Evolutionary conservation across 2,329 filamentous ascomycete species (phyloP).

Genomic region (Fusarium torulosum): DNA sequence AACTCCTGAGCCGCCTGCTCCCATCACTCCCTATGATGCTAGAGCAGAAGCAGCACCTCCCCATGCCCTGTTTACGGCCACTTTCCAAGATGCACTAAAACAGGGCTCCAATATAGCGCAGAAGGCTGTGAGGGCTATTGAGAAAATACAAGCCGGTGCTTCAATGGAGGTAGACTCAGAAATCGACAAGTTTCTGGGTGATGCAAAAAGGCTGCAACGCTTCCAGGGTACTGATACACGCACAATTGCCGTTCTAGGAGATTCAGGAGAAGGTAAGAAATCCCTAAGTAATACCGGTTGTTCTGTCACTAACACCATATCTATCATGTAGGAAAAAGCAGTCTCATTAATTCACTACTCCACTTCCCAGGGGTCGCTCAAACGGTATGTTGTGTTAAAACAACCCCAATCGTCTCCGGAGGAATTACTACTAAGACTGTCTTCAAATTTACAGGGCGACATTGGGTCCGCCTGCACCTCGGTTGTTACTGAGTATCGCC

Average conservation of each 20-base stretch:
- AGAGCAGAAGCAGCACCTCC: conserved; percentile 6
- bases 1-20: neutral
- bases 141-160: neutral
- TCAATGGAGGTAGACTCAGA: neutral
- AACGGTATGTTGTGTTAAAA: conserved; percentile 24
- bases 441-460: conserved; percentile 38
- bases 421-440: neutral
- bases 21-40: conserved; percentile 1
- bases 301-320: neutral
- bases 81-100: conserved; percentile 9
- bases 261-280: conserved; percentile 23
- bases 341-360: conserved; percentile 54
- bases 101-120: conserved; percentile 2
- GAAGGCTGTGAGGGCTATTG: neutral
- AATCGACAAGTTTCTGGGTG: conserved; percentile 5
- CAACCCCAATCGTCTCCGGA: fast-evolving
- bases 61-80: conserved; percentile 9
- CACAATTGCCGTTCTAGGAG: conserved; percentile 26
- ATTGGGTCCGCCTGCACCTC: conserved; percentile 53
- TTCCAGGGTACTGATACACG: conserved; percentile 27
- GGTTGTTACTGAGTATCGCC: conserved; percentile 53
- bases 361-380: conserved; percentile 49
- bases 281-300: no score
- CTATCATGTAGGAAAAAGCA: conserved; percentile 46
- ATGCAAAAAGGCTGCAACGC: conserved; percentile 1